Evolutionary conservation across 495 filamentous ascomycete species (phyloP), one percentile per base, ranked within the genome.

Genomic region (Amniculicola lignicola): DNA sequence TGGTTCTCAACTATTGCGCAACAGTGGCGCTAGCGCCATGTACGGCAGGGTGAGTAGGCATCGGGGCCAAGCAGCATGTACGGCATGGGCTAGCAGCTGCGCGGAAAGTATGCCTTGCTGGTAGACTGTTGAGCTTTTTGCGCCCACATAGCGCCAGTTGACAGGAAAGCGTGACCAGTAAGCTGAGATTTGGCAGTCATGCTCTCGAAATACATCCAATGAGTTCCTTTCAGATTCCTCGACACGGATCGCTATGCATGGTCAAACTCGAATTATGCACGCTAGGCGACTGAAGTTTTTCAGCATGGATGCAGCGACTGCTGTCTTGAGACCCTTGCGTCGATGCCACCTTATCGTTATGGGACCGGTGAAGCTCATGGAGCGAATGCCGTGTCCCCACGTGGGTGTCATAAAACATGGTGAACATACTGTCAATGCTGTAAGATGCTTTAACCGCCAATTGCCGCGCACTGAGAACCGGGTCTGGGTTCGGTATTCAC

Each of bases 161-260:
- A 41, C 0, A 36, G 24, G 23, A 15, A 15, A 3, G 24, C 21
- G 19, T 31, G 40, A 12, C 27, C 35, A 42, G 23, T 56, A 28
- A 49, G 53, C 53, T 49, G 18, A 21, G 22, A 27, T 37, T 38
- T 27, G 24, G 40, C 14, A 19, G 44, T 48, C 53, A 35, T 48
- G 41, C 43, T 42, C 15, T 33, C 37, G 4, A 11, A 22, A 2
- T 33, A 33, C 29, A n/a, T 33, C 7, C 7, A 7, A 33, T 7
- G n/a, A 7, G 29, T 33, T n/a, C n/a, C n/a, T n/a, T 7, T 7
- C 29, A 33, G 15, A 46, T 46, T 25, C 24, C 12, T 46, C 33
- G 45, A 56, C 36, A 27, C 16, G 37, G 31, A 46, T 33, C 7
- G 7, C 7, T 7, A 33, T 33, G 29, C 29, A 33, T 7, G 29